Conservation (phyloP, 2,329 filamentous ascomycete species). For the Fusarium lyarnte region DNA sequence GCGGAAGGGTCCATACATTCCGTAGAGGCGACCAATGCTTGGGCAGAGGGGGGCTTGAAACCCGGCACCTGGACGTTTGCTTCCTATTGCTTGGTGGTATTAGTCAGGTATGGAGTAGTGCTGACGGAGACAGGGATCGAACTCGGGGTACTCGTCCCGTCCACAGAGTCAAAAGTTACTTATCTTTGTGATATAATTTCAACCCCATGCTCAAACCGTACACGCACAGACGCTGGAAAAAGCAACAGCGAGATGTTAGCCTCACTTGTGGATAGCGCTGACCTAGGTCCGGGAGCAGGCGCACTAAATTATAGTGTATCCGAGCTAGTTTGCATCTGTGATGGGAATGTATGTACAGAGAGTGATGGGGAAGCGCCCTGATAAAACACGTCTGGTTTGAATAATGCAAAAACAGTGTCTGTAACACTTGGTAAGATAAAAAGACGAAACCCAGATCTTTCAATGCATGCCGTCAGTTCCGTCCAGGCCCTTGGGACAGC, state of each 20-base stretch:
- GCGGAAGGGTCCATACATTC: neutral
- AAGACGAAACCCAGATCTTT: neutral
- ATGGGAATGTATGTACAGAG: neutral
- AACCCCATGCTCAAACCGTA: neutral
- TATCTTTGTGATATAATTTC: neutral
- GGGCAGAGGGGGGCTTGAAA: neutral
- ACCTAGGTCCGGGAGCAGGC: neutral
- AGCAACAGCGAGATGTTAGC: neutral
- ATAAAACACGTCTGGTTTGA: neutral
- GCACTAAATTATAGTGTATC: neutral
- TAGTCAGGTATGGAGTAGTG: neutral
- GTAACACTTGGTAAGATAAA: neutral
- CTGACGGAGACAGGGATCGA: neutral
- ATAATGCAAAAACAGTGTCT: neutral
- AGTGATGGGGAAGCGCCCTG: neutral
- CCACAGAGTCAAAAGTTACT: neutral
- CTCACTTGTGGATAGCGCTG: neutral
- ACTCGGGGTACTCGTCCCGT: neutral
- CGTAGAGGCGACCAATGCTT: neutral
- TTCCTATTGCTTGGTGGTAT: neutral
- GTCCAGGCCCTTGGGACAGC: neutral
- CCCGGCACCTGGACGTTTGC: neutral
- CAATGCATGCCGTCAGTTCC: neutral
- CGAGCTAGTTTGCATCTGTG: neutral
- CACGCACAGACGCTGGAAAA: neutral